A percentile compares a stretch with the other conserved stretches of the same genome.
Evolutionary conservation across 2,329 filamentous ascomycete species (phyloP).

Genomic region (Arthroderma sp.): DNA sequence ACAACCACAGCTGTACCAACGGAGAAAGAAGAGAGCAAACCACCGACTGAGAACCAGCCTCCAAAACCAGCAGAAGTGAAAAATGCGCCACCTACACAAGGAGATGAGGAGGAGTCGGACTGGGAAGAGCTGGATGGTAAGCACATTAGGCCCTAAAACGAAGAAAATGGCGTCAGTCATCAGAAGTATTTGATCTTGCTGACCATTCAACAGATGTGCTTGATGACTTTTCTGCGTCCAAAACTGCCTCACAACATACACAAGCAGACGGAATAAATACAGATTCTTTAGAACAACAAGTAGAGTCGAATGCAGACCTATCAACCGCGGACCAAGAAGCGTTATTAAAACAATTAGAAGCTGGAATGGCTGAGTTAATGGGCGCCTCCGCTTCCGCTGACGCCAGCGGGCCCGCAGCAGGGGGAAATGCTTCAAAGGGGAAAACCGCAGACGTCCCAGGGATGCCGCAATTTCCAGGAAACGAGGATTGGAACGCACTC

Average conservation of each 20-base stretch:
- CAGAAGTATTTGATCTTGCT: neutral
- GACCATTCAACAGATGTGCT: conserved; percentile 58
- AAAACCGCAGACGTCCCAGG: conserved; percentile 15
- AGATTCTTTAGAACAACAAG: neutral
- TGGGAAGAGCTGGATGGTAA: conserved; percentile 87
- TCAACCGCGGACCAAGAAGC: conserved; percentile 23
- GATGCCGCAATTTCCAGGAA: conserved; percentile 14
- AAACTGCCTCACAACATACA: neutral
- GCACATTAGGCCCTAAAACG: conserved; percentile 14
- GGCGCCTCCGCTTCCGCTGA: conserved; percentile 47
- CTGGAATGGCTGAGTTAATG: conserved; percentile 75
- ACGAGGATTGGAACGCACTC: conserved; percentile 21
- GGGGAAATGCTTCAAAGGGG: conserved; percentile 54
- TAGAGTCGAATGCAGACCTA: neutral
- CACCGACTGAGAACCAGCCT: neutral
- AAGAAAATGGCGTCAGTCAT: neutral
- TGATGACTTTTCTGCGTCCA: conserved; percentile 66
- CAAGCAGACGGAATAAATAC: neutral
- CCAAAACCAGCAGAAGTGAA: neutral
- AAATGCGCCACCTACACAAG: neutral
- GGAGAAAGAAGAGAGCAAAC: neutral
- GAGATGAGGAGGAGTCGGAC: conserved; percentile 66
- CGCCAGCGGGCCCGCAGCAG: neutral
- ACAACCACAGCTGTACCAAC: neutral
- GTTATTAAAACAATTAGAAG: conserved; percentile 75